These are phyloP conservation scores for Podospora didyma DNA, from an alignment of 495 filamentous ascomycete species.

Conservation along the genomic window DNA sequence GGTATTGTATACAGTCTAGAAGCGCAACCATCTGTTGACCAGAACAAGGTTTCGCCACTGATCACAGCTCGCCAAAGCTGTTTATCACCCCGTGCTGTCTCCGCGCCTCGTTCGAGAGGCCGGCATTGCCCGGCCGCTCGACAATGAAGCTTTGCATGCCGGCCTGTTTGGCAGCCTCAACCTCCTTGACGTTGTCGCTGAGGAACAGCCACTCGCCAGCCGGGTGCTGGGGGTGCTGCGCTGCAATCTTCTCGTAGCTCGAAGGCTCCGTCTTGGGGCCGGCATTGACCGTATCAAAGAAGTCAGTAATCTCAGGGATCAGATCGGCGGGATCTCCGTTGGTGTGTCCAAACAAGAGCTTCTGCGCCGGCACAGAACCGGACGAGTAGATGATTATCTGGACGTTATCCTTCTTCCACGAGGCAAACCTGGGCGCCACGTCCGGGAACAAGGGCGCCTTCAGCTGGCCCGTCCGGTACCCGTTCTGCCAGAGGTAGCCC, in stretches of 20 bases:
- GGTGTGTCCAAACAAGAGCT: constrained; percentile 66
- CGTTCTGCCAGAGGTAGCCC: constrained; percentile 65
- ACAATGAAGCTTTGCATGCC: constrained; percentile 60
- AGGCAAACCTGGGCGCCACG: constrained; percentile 51
- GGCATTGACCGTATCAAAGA: constrained; percentile 72
- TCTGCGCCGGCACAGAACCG: constrained; percentile 67
- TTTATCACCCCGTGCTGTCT: constrained; percentile 38
- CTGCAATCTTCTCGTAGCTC: constrained; percentile 59
- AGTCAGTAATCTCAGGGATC: constrained; percentile 49
- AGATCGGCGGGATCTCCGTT: constrained; percentile 52
- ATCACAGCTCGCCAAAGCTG: constrained; percentile 40
- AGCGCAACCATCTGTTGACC: background rate
- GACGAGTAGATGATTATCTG: constrained; percentile 66
- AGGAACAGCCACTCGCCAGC: constrained; percentile 57
- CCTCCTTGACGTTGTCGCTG: constrained; percentile 68
- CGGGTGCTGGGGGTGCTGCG: constrained; percentile 34
- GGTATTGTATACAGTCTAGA: no score
- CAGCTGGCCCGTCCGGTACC: constrained; percentile 58
- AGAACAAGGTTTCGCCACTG: background rate
- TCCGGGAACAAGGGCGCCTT: constrained; percentile 65
- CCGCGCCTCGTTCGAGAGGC: constrained; percentile 43
- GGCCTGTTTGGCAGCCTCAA: constrained; percentile 58
- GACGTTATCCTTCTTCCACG: constrained; percentile 46
- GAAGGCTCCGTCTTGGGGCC: constrained; percentile 57
- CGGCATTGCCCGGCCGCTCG: constrained; percentile 60